Evolutionary conservation across 1,284 basidiomycete species (phyloP).

Genomic region (Cutaneotrichosporon cavernicola): DNA sequence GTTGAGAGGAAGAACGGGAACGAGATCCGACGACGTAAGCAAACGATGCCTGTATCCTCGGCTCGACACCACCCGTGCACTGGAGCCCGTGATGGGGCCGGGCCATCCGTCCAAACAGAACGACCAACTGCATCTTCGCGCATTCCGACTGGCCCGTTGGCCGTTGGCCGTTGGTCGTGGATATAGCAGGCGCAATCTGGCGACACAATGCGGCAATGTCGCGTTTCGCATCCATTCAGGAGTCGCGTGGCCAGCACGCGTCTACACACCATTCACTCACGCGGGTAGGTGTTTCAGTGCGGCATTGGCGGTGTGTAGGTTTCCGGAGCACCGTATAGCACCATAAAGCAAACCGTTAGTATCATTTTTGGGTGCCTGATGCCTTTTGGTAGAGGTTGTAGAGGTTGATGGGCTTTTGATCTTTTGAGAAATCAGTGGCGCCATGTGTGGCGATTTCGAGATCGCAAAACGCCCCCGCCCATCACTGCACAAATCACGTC

Average conservation of each 20-base stretch:
- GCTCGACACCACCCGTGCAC: not conserved
- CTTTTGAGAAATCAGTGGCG: constrained; percentile 1
- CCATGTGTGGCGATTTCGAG: constrained; percentile 9
- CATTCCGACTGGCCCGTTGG: not conserved
- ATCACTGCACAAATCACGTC: constrained; percentile 13
- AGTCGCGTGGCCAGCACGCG: not conserved
- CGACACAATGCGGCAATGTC: not conserved
- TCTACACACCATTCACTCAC: not conserved
- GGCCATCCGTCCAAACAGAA: too few species aligned
- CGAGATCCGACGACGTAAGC: not conserved
- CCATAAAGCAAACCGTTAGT: not conserved
- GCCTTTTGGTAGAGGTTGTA: not conserved
- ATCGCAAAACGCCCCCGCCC: not conserved
- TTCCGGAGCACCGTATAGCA: not conserved
- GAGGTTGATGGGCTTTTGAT: too few species aligned
- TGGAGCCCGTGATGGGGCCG: not conserved
- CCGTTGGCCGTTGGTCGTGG: too few species aligned
- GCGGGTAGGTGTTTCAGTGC: not conserved
- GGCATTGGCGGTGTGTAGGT: too few species aligned
- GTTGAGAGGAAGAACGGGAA: not conserved
- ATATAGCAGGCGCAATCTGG: not conserved
- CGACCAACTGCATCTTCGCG: not conserved
- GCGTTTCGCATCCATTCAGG: not conserved
- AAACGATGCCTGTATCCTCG: not conserved
- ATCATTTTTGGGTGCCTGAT: not conserved